A percentile compares a stretch with the other conserved stretches of the same genome.
phyloP scores from a whole-genome alignment of 208 protist species.

The Crithidia thermophila region DNA sequence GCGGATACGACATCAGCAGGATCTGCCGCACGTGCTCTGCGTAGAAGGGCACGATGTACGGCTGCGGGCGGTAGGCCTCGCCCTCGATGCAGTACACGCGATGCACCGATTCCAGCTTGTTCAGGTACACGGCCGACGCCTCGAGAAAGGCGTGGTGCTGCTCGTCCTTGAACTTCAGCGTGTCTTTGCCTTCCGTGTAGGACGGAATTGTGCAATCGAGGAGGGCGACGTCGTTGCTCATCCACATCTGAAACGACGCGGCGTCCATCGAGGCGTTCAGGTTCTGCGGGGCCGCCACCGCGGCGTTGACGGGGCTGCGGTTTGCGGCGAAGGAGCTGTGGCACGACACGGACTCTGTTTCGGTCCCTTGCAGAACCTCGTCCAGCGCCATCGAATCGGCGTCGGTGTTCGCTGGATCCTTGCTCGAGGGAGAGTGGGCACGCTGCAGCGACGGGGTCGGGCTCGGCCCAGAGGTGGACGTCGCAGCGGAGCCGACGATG shows the following conservation, averaged over 20 bases:
- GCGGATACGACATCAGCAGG: slow-evolving; percentile 65
- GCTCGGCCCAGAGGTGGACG: neutral
- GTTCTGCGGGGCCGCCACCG: slow-evolving; percentile 1
- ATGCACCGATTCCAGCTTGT: slow-evolving; percentile 70
- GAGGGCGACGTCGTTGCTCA: slow-evolving; percentile 35
- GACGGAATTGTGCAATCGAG: slow-evolving; percentile 45
- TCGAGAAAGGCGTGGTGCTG: slow-evolving; percentile 57
- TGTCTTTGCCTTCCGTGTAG: slow-evolving; percentile 49
- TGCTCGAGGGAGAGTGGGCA: neutral
- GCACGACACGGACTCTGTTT: slow-evolving; percentile 7
- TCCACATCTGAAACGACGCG: slow-evolving; percentile 22
- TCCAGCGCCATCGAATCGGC: neutral
- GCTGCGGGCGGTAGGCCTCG: slow-evolving; percentile 51
- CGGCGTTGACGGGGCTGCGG: slow-evolving; percentile 1
- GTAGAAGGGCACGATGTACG: slow-evolving; percentile 83
- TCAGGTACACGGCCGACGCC: slow-evolving; percentile 45
- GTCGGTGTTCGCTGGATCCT: neutral
- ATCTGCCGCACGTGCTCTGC: slow-evolving; percentile 85
- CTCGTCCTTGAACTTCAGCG: slow-evolving; percentile 54
- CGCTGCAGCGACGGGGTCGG: slow-evolving; percentile 7
- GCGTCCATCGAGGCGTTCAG: slow-evolving; percentile 23
- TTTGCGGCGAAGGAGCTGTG: slow-evolving; percentile 19
- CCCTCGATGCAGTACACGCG: slow-evolving; percentile 43
- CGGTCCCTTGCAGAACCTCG: slow-evolving; percentile 5
- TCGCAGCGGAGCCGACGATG: neutral